A percentile compares a stretch with the other conserved stretches of the same genome.
Conservation (phyloP, 2,329 filamentous ascomycete genomes). For the Xylaria sp. region DNA sequence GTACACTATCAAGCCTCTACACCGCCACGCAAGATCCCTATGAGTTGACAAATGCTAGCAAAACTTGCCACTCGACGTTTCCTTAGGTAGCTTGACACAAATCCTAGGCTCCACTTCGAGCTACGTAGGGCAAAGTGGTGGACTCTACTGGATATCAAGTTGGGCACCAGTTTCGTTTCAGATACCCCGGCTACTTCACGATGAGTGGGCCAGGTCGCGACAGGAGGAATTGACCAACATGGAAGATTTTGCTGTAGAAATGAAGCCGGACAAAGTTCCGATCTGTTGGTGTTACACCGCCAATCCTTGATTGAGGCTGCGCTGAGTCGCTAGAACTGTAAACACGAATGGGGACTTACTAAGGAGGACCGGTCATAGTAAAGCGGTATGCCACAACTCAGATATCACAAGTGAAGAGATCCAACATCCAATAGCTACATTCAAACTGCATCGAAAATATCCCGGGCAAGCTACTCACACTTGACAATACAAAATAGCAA, state of each 20-base stretch:
- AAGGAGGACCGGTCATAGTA: slow-evolving; percentile 15
- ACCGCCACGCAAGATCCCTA: slow-evolving; percentile 42
- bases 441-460: slow-evolving; percentile 36
- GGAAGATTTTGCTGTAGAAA: slow-evolving; percentile 37
- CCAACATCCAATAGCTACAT: slow-evolving; percentile 13
- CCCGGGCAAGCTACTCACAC: slow-evolving; percentile 42
- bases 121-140: slow-evolving; percentile 45
- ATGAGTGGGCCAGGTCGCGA: slow-evolving; percentile 42
- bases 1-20: slow-evolving; percentile 33
- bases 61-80: slow-evolving; percentile 40
- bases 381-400: slow-evolving; percentile 10
- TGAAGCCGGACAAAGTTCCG: slow-evolving; percentile 39
- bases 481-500: slow-evolving; percentile 39
- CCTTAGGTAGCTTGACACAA: slow-evolving; percentile 40
- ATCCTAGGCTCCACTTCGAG: slow-evolving; percentile 40
- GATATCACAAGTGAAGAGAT: slow-evolving; percentile 22
- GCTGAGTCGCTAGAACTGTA: slow-evolving; percentile 30
- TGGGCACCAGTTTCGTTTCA: slow-evolving; percentile 47
- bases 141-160: slow-evolving; percentile 39
- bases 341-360: slow-evolving; percentile 36
- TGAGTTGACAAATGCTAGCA: slow-evolving; percentile 38
- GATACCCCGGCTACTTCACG: slow-evolving; percentile 36
- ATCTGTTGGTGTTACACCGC: slow-evolving; percentile 44
- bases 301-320: slow-evolving; percentile 41
- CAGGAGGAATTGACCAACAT: slow-evolving; percentile 41